Base-by-base conservation (phyloP, 345 rosid species). In the Aethionema arabicum region DNA sequence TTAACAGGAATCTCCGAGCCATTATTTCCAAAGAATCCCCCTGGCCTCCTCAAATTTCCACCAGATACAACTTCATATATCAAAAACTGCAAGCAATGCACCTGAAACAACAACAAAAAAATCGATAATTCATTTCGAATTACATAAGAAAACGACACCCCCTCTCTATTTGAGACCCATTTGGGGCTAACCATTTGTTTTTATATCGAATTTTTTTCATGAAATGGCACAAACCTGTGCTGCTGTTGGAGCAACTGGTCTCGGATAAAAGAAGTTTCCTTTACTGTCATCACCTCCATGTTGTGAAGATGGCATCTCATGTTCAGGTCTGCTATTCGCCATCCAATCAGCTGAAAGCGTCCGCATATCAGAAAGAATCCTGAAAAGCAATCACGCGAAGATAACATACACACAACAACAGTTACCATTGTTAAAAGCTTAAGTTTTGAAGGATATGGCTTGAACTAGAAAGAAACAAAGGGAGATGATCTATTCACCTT, bases 301-400 rank as follows among this genome's bases (percentile, higher is more conserved):
- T 55, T 80, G 87, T 47, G 77, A 65, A 60, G 90, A 76, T 31
- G 85, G 98, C 72, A 78, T 68, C 35, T 92, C 95, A 44, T 83
- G 64, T 65, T 90, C 97, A 8, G 96, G 76, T 80, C 78, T 87
- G 31, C 90, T 85, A 69, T 90, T 93, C 73, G 99, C 97, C 99
- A 93, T 90, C 99, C 99, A 93, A 74, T 93, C 99, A 32, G 99
- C 99, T 37, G 99, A 90, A 72, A 93, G 97, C 50, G 99, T 93
- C 77, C 99, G 83, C 99, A 93, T 90, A 79, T 93, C 99, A 41
- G 97, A 93, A 69, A 93, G 96, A 73, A 93, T 90, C 96, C 99
- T 90, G 85, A 74, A 80, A 76, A 8, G 59, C 37, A 56, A 57
- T 43, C 51, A 77, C 12, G 39, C 36, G 2, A 33, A 53, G 52